These are phyloP conservation scores for Acidomyces sp. DNA, from an alignment of 495 filamentous ascomycete genomes.

Conservation along the genomic window DNA sequence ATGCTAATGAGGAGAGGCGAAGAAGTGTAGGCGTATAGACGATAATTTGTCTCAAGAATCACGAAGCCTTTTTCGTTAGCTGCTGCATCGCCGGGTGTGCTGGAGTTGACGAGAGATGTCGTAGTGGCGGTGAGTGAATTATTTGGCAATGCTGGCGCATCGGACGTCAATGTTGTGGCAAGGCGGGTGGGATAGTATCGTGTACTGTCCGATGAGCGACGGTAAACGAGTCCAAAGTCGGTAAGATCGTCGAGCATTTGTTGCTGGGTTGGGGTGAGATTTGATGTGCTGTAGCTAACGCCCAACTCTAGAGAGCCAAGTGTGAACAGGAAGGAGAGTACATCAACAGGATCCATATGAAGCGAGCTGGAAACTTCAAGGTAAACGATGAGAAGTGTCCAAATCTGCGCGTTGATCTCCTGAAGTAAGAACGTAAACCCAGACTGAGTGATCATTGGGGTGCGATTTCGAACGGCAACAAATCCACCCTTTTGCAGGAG, in stretches of 20 bases:
- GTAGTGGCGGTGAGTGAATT: constrained; percentile 35
- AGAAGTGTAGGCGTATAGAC: constrained; percentile 88
- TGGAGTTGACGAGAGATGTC: constrained; percentile 26
- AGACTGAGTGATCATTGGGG: constrained; percentile 65
- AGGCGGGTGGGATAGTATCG: constrained; percentile 90
- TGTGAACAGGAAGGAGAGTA: constrained; percentile 90
- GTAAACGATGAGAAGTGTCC: constrained; percentile 87
- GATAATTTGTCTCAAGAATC: constrained; percentile 97
- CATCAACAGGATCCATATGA: constrained; percentile 75
- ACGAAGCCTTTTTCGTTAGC: constrained; percentile 57
- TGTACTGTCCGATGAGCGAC: constrained; percentile 29
- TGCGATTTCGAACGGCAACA: constrained; percentile 42
- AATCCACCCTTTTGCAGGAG: constrained; percentile 68
- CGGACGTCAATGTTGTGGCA: constrained; percentile 85
- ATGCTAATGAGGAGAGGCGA: constrained; percentile 89
- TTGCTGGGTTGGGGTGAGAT: constrained; percentile 65
- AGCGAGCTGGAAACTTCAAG: constrained; percentile 70
- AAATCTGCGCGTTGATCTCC: constrained; percentile 90
- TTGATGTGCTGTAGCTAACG: constrained; percentile 67
- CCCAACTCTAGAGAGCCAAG: constrained; percentile 89
- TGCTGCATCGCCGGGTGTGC: background rate
- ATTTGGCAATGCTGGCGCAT: constrained; percentile 53
- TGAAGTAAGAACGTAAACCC: constrained; percentile 92
- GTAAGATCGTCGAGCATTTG: constrained; percentile 73
- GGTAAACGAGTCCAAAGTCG: constrained; percentile 87